These are phyloP conservation scores for Leccinum aurantiacum DNA, from an alignment of 768 basidiomycete species.

Conservation along the genomic window DNA sequence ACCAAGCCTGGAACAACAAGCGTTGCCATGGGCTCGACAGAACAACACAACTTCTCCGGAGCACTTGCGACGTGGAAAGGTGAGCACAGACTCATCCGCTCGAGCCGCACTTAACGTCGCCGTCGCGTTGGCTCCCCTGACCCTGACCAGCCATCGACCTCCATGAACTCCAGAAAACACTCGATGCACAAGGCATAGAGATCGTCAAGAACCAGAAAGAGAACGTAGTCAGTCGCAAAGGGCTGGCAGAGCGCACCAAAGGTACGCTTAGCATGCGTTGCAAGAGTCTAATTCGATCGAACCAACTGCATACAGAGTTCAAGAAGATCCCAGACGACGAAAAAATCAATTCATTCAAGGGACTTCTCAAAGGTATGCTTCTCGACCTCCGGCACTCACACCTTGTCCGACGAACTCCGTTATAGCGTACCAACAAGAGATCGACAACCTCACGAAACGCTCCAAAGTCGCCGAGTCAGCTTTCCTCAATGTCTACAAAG, in stretches of 20 bases:
- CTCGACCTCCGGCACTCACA: not conserved
- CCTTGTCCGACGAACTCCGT: not conserved
- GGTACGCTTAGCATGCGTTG: slow-evolving; percentile 44
- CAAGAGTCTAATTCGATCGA: not conserved
- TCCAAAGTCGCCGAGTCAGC: slow-evolving; percentile 92
- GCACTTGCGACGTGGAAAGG: slow-evolving; percentile 93
- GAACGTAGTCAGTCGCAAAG: slow-evolving; percentile 90
- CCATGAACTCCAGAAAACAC: slow-evolving; percentile 85
- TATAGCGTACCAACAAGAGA: slow-evolving; percentile 92
- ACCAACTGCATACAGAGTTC: slow-evolving; percentile 65
- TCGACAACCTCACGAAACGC: slow-evolving; percentile 91
- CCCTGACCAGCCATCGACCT: slow-evolving; percentile 72
- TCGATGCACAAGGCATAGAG: slow-evolving; percentile 91
- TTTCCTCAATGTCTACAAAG: slow-evolving; percentile 95
- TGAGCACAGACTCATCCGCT: slow-evolving; percentile 30
- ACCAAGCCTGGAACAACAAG: not conserved
- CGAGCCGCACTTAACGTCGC: not conserved
- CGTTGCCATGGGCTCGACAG: slow-evolving; percentile 35
- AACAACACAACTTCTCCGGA: slow-evolving; percentile 80
- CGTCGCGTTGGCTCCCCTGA: not conserved
- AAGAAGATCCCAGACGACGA: slow-evolving; percentile 91
- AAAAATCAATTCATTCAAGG: slow-evolving; percentile 86
- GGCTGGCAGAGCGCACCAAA: slow-evolving; percentile 92
- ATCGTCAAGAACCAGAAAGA: slow-evolving; percentile 99
- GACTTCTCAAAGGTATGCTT: slow-evolving; percentile 75